phyloP scores from a whole-genome alignment of 768 basidiomycete genomes.

The Rhodotorula babjevae region DNA sequence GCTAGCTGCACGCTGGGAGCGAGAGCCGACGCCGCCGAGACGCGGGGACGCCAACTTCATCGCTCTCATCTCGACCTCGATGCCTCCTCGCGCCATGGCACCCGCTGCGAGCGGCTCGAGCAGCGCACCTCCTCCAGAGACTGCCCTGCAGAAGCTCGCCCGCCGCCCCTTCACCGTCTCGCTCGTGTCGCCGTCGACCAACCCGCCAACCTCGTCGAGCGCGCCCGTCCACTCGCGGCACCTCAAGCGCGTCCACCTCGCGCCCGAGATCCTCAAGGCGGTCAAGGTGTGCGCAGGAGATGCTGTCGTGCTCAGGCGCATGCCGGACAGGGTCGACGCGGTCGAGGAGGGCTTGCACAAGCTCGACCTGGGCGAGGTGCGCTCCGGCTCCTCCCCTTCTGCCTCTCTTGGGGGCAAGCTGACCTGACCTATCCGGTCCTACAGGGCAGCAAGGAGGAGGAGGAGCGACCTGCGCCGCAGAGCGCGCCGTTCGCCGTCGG shows the following conservation, averaged over 20 bases:
- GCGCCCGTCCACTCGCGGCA: constrained; percentile 24
- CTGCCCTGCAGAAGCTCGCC: constrained; percentile 15
- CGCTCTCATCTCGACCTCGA: neutral
- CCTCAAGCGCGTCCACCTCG: constrained; percentile 37
- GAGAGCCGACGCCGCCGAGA: too few species aligned
- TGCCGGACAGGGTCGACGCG: neutral
- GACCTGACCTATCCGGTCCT: too few species aligned
- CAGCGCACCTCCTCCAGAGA: neutral
- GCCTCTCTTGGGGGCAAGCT: too few species aligned
- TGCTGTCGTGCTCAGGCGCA: constrained; percentile 22
- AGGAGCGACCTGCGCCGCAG: neutral
- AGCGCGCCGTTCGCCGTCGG: constrained; percentile 23
- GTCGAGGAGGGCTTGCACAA: constrained; percentile 20
- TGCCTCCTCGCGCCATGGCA: neutral
- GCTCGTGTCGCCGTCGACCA: neutral
- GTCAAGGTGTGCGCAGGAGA: constrained; percentile 37
- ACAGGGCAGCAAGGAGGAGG: neutral
- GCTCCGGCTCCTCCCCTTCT: neutral
- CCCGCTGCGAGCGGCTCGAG: neutral
- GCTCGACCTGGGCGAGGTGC: constrained; percentile 16
- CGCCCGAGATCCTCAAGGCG: constrained; percentile 37
- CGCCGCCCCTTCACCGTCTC: constrained; percentile 22
- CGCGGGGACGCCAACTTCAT: too few species aligned
- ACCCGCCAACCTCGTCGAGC: neutral
- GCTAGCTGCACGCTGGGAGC: too few species aligned